phyloP scores from a whole-genome alignment of 2,329 filamentous ascomycete genomes.

The Claviceps sorghi region DNA sequence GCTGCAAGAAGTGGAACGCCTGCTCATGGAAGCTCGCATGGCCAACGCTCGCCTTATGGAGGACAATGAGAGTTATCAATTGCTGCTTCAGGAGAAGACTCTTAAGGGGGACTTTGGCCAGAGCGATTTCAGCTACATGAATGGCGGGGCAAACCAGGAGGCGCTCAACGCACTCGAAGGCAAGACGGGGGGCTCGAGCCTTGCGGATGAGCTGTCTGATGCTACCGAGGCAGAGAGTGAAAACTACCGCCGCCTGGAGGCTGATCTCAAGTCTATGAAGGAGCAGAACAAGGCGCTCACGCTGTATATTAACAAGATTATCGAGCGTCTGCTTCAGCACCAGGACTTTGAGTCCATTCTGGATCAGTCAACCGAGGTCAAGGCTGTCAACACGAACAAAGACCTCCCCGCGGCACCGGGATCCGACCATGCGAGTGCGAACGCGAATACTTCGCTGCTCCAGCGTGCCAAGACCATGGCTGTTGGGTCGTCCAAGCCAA shows the following conservation, averaged over 20 bases:
- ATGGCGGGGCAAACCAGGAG: conserved; percentile 44
- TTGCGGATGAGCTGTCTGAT: conserved; percentile 81
- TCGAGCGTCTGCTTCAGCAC: conserved; percentile 84
- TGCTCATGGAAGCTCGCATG: conserved; percentile 84
- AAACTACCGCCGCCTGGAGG: conserved; percentile 53
- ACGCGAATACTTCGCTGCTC: conserved; percentile 32
- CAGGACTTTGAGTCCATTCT: conserved; percentile 91
- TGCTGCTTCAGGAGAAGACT: conserved; percentile 87
- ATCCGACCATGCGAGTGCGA: conserved; percentile 17
- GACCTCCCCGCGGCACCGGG: conserved; percentile 61
- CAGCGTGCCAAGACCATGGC: conserved; percentile 49
- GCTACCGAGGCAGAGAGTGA: conserved; percentile 46
- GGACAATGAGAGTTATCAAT: conserved; percentile 95
- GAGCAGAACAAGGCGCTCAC: conserved; percentile 96
- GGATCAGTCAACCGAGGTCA: conserved; percentile 54
- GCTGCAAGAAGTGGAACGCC: conserved; percentile 77
- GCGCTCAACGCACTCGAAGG: conserved; percentile 51
- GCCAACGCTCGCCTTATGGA: conserved; percentile 93
- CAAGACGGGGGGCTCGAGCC: conserved; percentile 35
- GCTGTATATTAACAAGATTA: conserved; percentile 98
- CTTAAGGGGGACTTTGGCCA: conserved; percentile 85
- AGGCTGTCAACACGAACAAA: conserved; percentile 50
- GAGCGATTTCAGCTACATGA: conserved; percentile 62
- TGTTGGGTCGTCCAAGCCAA: conserved; percentile 30
- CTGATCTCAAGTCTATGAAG: conserved; percentile 64